Percentiles rank a stretch among this genome's conserved stretches.
phyloP scores from a whole-genome alignment of 2,329 filamentous ascomycete genomes.

The Sodiomyces alkalinus region DNA sequence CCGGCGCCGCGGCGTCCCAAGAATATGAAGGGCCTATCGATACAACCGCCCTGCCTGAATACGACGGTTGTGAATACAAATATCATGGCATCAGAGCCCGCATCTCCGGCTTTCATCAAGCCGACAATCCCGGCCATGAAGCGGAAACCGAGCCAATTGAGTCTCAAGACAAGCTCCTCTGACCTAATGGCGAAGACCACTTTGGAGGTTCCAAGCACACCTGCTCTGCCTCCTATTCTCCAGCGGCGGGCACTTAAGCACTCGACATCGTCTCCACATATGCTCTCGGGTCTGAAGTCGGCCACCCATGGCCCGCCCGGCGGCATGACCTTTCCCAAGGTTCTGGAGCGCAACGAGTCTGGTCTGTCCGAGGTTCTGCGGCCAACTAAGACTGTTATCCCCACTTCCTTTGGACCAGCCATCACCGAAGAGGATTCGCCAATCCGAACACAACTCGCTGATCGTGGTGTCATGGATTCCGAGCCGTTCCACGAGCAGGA shows the following conservation, averaged over 20 bases:
- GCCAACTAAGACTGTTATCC: constrained; percentile 29
- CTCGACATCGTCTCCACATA: constrained; percentile 52
- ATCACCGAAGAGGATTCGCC: constrained; percentile 42
- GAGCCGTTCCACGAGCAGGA: constrained; percentile 52
- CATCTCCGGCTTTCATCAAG: constrained; percentile 67
- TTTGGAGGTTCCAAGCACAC: constrained; percentile 39
- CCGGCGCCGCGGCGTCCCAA: constrained; percentile 57
- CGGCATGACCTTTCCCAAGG: constrained; percentile 49
- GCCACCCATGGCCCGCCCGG: constrained; percentile 44
- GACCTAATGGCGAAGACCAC: constrained; percentile 34
- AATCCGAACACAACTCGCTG: constrained; percentile 47
- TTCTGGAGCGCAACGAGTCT: constrained; percentile 43
- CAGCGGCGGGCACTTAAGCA: constrained; percentile 50
- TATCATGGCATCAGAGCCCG: constrained; percentile 45
- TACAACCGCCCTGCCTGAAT: constrained; percentile 45
- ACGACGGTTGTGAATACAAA: constrained; percentile 20
- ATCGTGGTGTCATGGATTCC: constrained; percentile 38
- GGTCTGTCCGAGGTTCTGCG: constrained; percentile 43
- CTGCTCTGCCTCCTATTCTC: constrained; percentile 40
- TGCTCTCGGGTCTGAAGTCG: constrained; percentile 43
- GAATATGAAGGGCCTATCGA: constrained; percentile 73
- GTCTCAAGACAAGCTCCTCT: constrained; percentile 55
- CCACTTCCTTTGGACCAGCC: constrained; percentile 21
- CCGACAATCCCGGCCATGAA: constrained; percentile 56
- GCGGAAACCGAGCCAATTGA: constrained; percentile 64